Evolutionary conservation across 495 filamentous ascomycete species (phyloP).

Genomic region (Penicillium macrosclerotiorum): DNA sequence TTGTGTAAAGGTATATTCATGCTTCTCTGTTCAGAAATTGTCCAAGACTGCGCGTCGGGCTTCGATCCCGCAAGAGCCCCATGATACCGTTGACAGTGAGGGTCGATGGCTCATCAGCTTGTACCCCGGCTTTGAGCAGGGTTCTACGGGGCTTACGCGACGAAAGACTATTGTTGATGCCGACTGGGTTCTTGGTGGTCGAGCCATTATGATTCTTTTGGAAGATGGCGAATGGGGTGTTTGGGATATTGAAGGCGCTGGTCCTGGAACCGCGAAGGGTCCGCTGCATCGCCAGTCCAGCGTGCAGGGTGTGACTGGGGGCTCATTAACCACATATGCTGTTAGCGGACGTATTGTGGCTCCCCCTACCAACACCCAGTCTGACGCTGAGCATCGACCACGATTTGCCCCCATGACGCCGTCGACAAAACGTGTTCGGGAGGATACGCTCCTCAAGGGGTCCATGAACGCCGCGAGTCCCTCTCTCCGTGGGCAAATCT

Average conservation of each 20-base stretch:
- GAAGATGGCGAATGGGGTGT: conserved; percentile 91
- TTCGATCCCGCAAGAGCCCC: conserved; percentile 27
- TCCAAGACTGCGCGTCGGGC: conserved; percentile 26
- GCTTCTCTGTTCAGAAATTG: conserved; percentile 32
- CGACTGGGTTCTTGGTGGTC: conserved; percentile 79
- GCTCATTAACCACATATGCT: conserved; percentile 64
- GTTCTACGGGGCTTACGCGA: conserved; percentile 34
- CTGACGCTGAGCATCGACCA: conserved; percentile 41
- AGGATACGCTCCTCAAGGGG: conserved; percentile 55
- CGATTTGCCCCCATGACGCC: conserved; percentile 84
- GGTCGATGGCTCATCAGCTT: conserved; percentile 66
- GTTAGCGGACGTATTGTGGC: conserved; percentile 64
- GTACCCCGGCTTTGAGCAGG: conserved; percentile 61
- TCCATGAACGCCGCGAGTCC: conserved; percentile 27
- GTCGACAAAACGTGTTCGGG: conserved; percentile 62
- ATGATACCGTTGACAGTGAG: conserved; percentile 34
- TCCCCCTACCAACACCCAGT: conserved; percentile 28
- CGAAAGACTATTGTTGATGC: conserved; percentile 81
- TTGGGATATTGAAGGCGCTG: conserved; percentile 78
- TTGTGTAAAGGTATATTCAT: conserved; percentile 65
- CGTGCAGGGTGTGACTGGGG: conserved; percentile 60
- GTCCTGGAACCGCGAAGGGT: conserved; percentile 49
- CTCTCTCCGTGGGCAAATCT: conserved; percentile 61
- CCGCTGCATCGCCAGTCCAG: conserved; percentile 55
- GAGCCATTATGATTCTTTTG: conserved; percentile 70